Conservation (phyloP, 169 alveolate genomes). For the Plasmodium chabaudi region DNA sequence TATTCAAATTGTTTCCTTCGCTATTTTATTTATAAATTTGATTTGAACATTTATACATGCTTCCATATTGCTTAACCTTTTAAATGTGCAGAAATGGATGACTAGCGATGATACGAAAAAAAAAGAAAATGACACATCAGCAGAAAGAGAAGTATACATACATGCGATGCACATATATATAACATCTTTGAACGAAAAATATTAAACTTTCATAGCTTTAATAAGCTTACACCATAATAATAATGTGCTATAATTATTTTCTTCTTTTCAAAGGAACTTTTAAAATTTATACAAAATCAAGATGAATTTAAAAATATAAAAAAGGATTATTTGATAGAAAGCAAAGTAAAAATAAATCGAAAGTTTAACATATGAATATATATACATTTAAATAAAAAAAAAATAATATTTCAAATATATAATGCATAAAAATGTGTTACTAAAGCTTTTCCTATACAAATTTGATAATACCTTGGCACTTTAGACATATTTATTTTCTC, state of each 20-base stretch:
- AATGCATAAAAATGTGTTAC: not conserved
- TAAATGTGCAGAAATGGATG: conserved; percentile 29
- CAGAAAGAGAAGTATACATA: conserved; percentile 33
- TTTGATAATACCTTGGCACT: not conserved
- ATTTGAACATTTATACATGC: not conserved
- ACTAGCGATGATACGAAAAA: conserved; percentile 13
- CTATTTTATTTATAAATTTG: not conserved
- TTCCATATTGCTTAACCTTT: too few species aligned
- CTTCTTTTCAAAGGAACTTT: conserved; percentile 45
- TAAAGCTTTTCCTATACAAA: too few species aligned
- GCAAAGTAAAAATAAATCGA: conserved; percentile 18
- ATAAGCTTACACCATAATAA: too few species aligned
- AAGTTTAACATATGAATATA: not conserved
- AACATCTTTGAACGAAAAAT: not conserved
- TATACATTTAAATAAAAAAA: not conserved
- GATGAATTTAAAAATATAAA: conserved; percentile 66
- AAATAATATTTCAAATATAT: not conserved
- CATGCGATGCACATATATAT: not conserved
- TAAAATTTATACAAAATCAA: conserved; percentile 64
- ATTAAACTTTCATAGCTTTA: not conserved
- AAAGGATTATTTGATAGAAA: conserved; percentile 17
- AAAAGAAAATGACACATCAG: conserved; percentile 4
- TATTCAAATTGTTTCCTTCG: not conserved
- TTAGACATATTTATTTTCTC: conserved; percentile 3
- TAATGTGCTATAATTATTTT: not conserved